These are phyloP conservation scores for Kuraishia borneana DNA, from an alignment of 805 yeast species.

Conservation along the genomic window DNA sequence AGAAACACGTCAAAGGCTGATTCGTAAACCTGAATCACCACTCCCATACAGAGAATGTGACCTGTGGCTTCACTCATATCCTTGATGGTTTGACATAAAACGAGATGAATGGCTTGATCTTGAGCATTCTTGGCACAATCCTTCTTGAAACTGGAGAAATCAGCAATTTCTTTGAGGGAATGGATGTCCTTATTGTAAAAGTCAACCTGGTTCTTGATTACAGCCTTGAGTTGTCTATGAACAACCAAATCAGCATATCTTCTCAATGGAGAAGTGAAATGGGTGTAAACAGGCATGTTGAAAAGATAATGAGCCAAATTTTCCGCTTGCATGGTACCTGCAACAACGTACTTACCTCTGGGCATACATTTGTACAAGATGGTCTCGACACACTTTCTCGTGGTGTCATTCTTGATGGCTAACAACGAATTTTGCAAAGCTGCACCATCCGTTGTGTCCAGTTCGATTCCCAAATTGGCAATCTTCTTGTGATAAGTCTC, in stretches of 20 bases:
- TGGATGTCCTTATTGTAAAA: constrained; percentile 46
- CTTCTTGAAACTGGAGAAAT: constrained; percentile 89
- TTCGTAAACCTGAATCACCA: constrained; percentile 87
- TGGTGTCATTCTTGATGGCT: constrained; percentile 44
- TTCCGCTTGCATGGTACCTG: constrained; percentile 78
- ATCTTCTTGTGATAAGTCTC: constrained; percentile 71
- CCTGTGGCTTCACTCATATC: constrained; percentile 65
- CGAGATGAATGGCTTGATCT: constrained; percentile 85
- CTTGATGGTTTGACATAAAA: constrained; percentile 74
- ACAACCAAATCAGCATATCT: constrained; percentile 89
- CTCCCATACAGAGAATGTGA: constrained; percentile 74
- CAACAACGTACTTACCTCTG: constrained; percentile 78
- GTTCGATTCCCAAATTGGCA: constrained; percentile 46
- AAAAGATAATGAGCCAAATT: constrained; percentile 70
- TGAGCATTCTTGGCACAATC: constrained; percentile 92
- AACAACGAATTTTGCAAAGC: constrained; percentile 64
- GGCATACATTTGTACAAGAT: constrained; percentile 71
- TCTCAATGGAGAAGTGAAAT: constrained; percentile 85
- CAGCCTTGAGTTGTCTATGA: constrained; percentile 78
- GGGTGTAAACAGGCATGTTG: constrained; percentile 81
- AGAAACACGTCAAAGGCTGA: constrained; percentile 89
- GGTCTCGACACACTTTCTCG: constrained; percentile 68
- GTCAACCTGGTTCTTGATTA: constrained; percentile 30
- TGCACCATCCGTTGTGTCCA: constrained; percentile 68
- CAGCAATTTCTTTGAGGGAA: constrained; percentile 70